Evolutionary conservation across 805 yeast species (phyloP).

Genomic region (Saccharomycopsis sp.): DNA sequence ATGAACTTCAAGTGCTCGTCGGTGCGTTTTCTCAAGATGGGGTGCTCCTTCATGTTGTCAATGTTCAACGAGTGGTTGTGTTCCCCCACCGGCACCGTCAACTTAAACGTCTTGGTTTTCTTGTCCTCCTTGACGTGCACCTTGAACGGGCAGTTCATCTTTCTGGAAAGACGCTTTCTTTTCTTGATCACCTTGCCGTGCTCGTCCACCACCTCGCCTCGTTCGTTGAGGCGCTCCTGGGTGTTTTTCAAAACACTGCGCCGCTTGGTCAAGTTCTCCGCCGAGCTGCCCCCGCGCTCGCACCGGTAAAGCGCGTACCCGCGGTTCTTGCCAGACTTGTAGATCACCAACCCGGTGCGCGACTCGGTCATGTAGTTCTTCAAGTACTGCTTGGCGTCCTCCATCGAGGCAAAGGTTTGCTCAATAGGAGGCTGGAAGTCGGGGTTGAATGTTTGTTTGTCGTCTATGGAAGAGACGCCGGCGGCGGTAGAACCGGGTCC

Average conservation of each 20-base stretch:
- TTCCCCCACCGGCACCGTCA: conserved; percentile 15
- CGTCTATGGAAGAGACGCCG: no score
- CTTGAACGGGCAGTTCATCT: conserved; percentile 18
- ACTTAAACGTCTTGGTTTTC: conserved; percentile 7
- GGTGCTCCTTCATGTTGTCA: conserved; percentile 16
- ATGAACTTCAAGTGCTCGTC: conserved; percentile 17
- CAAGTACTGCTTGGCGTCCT: conserved; percentile 18
- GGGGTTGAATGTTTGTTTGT: no score
- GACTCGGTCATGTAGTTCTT: conserved; percentile 14
- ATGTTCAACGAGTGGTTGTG: conserved; percentile 17
- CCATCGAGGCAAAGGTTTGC: conserved; percentile 17
- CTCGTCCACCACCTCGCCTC: conserved; percentile 3
- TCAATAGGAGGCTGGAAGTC: no score
- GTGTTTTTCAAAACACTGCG: conserved; percentile 5
- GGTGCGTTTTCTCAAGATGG: conserved; percentile 19
- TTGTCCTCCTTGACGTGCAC: conserved; percentile 19
- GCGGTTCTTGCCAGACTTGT: conserved; percentile 20
- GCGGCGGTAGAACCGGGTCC: no score
- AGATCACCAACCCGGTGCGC: conserved; percentile 18
- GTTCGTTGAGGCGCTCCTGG: conserved; percentile 1
- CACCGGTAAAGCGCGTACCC: conserved; percentile 22
- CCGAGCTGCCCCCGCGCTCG: conserved; percentile 21
- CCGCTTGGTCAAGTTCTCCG: conserved; percentile 17
- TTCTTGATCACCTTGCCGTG: conserved; percentile 10
- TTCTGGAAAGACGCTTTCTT: conserved; percentile 15